phyloP scores from a whole-genome alignment of 345 rosid genomes.

The Arabidopsis suecica region DNA sequence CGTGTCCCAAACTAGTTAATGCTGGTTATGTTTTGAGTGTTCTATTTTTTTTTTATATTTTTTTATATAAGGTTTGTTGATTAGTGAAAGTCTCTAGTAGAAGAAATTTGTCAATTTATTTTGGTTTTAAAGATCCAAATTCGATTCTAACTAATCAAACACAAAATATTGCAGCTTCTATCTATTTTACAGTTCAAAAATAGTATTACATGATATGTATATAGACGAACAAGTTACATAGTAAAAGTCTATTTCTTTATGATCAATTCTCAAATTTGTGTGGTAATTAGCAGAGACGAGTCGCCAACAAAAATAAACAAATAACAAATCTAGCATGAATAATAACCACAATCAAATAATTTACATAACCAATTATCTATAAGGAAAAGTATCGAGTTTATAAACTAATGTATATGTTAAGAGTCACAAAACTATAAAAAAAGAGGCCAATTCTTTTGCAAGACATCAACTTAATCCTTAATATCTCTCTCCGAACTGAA shows the following conservation, averaged over 20 bases:
- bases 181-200: neutral
- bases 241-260: neutral
- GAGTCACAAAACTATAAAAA: too few relatives aligned
- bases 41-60: neutral
- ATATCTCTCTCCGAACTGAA: constrained; percentile 89
- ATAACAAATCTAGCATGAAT: neutral
- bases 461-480: constrained; percentile 40
- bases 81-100: neutral
- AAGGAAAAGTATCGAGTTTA: too few relatives aligned
- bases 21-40: neutral
- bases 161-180: neutral
- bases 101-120: neutral
- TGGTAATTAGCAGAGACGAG: neutral
- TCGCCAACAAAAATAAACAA: neutral
- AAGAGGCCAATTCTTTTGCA: neutral
- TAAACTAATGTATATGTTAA: too few relatives aligned
- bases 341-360: neutral
- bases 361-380: neutral
- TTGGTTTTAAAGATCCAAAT: neutral
- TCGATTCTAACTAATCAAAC: neutral
- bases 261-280: neutral
- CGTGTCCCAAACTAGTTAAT: neutral
- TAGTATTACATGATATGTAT: neutral
- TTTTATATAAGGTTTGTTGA: neutral
- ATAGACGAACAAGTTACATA: neutral